Percentiles rank a stretch among this genome's conserved stretches.
Evolutionary conservation across 257 asterid species (phyloP).

Genomic region (Solanum virginianum): DNA sequence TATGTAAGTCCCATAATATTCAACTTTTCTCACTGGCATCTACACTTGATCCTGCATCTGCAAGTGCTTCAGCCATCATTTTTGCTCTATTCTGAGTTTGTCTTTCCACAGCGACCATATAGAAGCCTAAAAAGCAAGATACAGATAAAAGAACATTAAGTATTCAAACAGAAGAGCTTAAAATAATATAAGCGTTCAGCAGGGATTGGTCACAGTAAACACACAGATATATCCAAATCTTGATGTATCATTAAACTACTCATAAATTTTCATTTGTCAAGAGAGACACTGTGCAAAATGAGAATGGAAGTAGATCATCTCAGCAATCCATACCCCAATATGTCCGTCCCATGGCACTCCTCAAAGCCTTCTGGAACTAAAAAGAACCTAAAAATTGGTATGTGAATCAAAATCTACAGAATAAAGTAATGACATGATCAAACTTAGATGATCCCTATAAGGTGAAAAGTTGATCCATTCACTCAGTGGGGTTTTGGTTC

Average conservation of each 20-base stretch:
- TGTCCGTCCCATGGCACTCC: neutral
- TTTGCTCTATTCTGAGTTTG: slow-evolving; percentile 67
- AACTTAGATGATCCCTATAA: neutral
- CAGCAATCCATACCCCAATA: neutral
- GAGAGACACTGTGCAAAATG: neutral
- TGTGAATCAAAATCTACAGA: neutral
- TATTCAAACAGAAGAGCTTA: neutral
- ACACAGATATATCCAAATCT: neutral
- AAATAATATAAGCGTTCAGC: neutral
- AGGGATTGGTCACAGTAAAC: neutral
- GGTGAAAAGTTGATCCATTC: neutral
- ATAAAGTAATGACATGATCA: neutral
- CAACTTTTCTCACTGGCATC: slow-evolving; percentile 24
- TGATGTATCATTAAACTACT: neutral
- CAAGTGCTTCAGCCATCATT: slow-evolving; percentile 51
- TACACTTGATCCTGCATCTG: slow-evolving; percentile 39
- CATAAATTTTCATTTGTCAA: neutral
- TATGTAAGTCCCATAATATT: neutral
- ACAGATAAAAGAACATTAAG: neutral
- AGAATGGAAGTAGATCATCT: neutral
- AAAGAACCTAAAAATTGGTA: neutral
- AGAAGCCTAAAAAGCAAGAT: slow-evolving; percentile 37
- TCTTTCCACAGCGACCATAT: slow-evolving; percentile 85
- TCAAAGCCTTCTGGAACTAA: neutral
- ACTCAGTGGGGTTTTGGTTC: neutral